Percentiles rank a stretch among this genome's conserved stretches.
Conservation (phyloP, 768 basidiomycete genomes). For the Mycena sanguinolenta region DNA sequence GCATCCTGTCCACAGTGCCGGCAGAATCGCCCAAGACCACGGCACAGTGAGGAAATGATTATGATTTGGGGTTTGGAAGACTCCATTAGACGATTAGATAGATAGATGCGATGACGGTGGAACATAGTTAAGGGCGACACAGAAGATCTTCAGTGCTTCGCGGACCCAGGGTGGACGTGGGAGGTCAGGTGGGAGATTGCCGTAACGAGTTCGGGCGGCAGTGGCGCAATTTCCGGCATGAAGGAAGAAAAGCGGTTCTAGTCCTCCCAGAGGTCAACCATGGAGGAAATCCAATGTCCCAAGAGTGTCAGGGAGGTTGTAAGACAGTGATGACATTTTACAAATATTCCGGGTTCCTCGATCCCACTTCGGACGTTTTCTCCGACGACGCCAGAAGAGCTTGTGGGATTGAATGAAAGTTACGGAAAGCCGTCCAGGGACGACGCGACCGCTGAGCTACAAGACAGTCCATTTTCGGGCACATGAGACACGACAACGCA, state of each 20-base stretch:
- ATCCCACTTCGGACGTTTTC: conserved; percentile 10
- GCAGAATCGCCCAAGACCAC: not conserved
- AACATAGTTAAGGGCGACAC: conserved; percentile 7
- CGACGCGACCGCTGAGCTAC: too few species aligned
- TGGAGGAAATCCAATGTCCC: too few species aligned
- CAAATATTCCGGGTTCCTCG: not conserved
- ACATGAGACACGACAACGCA: not conserved
- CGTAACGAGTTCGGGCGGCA: too few species aligned
- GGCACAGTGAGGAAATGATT: not conserved
- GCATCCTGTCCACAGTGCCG: not conserved
- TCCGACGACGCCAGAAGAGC: conserved; percentile 15
- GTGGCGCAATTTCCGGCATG: too few species aligned
- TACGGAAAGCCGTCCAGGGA: not conserved
- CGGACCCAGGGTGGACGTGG: too few species aligned
- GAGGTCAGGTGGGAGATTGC: too few species aligned
- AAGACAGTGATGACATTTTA: too few species aligned
- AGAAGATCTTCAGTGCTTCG: conserved; percentile 10
- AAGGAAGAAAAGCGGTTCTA: too few species aligned
- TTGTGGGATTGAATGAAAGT: not conserved
- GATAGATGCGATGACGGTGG: conserved; percentile 10
- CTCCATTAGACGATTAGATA: conserved; percentile 6
- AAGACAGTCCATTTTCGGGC: conserved; percentile 19
- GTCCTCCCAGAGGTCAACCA: too few species aligned
- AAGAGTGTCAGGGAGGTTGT: too few species aligned
- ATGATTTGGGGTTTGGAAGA: too few species aligned